Conservation (phyloP, 495 filamentous ascomycete species). For the Rusavskia elegans region DNA sequence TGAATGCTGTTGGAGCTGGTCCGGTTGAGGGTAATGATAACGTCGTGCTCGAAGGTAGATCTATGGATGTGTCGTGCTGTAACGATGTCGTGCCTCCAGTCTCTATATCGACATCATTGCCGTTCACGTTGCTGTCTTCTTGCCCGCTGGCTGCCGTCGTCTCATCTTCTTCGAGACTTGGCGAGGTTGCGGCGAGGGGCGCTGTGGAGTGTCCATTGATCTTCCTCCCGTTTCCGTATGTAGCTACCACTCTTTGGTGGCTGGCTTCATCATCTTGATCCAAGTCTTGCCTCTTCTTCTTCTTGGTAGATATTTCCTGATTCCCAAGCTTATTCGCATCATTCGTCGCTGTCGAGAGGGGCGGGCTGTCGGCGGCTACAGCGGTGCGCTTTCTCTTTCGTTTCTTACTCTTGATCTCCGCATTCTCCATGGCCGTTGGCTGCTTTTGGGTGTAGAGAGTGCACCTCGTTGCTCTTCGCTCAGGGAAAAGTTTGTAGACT, state of each 20-base stretch:
- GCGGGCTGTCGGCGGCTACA: not conserved
- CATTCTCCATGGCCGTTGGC: slow-evolving; percentile 23
- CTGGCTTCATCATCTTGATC: slow-evolving; percentile 11
- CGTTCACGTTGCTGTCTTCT: not conserved
- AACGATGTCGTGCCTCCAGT: slow-evolving; percentile 3
- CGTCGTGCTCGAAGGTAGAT: slow-evolving; percentile 33
- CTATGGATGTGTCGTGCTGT: slow-evolving; percentile 13
- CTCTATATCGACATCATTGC: too few species aligned
- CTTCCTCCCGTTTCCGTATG: slow-evolving; percentile 11
- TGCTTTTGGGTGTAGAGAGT: not conserved
- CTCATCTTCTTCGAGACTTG: too few species aligned
- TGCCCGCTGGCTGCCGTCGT: not conserved
- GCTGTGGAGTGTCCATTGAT: not conserved
- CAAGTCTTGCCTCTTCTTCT: slow-evolving; percentile 12
- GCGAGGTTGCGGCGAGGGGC: too few species aligned
- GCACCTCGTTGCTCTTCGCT: too few species aligned
- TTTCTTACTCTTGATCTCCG: slow-evolving; percentile 50
- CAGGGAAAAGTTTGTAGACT: too few species aligned
- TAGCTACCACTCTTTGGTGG: not conserved
- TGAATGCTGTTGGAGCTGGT: slow-evolving; percentile 45
- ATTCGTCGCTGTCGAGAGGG: slow-evolving; percentile 13
- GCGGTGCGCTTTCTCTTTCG: slow-evolving; percentile 43
- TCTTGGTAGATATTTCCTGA: slow-evolving; percentile 6
- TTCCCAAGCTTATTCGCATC: slow-evolving; percentile 16
- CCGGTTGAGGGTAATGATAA: slow-evolving; percentile 41